Evolutionary conservation across 352 stramenopile genomes (phyloP).

Genomic region (Aphanomyces astaci): DNA sequence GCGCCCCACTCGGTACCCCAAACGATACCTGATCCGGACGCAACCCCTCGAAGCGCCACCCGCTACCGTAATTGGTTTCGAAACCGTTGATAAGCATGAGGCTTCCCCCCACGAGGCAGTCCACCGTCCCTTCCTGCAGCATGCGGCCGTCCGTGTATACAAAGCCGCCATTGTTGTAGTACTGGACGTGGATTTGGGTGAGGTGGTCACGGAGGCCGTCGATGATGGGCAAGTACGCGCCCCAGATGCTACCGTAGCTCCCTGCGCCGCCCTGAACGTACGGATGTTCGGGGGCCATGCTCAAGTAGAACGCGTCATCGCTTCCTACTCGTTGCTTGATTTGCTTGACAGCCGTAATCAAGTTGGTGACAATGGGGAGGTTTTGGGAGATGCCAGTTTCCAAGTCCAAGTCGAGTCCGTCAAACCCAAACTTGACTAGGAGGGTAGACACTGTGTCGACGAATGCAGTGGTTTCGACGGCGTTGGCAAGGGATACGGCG

Average conservation of each 20-base stretch:
- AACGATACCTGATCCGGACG: slow-evolving; percentile 19
- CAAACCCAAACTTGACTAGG: slow-evolving; percentile 18
- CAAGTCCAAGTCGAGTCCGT: slow-evolving; percentile 19
- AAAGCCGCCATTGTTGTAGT: slow-evolving; percentile 22
- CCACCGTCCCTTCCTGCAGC: slow-evolving; percentile 18
- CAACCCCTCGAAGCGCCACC: slow-evolving; percentile 1
- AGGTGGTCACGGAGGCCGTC: slow-evolving; percentile 20
- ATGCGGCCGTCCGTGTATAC: slow-evolving; percentile 18
- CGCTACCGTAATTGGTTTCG: slow-evolving; percentile 3
- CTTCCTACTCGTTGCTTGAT: slow-evolving; percentile 8
- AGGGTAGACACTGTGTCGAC: neutral
- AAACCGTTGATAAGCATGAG: slow-evolving; percentile 24
- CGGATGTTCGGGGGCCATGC: slow-evolving; percentile 20
- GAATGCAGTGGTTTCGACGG: neutral
- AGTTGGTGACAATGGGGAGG: slow-evolving; percentile 14
- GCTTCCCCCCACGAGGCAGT: slow-evolving; percentile 13
- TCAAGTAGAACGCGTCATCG: slow-evolving; percentile 16
- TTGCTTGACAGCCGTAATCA: slow-evolving; percentile 18
- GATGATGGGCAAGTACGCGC: slow-evolving; percentile 17
- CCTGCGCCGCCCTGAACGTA: slow-evolving; percentile 20
- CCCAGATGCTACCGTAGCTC: slow-evolving; percentile 11
- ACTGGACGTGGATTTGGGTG: slow-evolving; percentile 19
- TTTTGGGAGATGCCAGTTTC: neutral
- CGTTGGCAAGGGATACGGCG: neutral
- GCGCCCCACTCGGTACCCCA: slow-evolving; percentile 1